phyloP scores from a whole-genome alignment of 768 basidiomycete species.

The Lactarius vividus region DNA sequence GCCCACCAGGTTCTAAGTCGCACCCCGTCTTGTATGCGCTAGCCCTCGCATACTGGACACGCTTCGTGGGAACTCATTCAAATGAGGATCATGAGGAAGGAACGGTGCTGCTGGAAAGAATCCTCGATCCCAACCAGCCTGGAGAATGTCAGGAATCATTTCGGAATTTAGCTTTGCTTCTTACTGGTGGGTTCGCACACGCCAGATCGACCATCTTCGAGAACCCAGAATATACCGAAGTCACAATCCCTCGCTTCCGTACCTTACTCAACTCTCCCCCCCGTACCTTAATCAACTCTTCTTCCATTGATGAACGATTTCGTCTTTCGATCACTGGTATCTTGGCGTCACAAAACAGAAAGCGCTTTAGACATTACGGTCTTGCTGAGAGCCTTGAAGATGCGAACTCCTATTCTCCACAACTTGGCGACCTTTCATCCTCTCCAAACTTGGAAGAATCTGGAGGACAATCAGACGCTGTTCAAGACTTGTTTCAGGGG shows the following conservation, averaged over 20 bases:
- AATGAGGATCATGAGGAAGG: background rate
- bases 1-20: background rate
- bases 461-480: background rate
- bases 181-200: background rate
- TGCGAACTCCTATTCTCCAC: too few species aligned
- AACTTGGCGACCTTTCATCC: too few species aligned
- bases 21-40: background rate
- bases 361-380: too few species aligned
- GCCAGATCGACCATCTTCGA: background rate
- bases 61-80: background rate
- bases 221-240: background rate
- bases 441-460: too few species aligned
- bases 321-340: background rate
- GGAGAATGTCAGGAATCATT: background rate
- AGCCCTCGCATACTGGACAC: background rate
- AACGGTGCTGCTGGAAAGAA: background rate
- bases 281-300: background rate
- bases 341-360: too few species aligned
- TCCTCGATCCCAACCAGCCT: background rate
- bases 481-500: too few species aligned
- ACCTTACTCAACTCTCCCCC: background rate
- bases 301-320: background rate
- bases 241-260: background rate
- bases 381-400: too few species aligned
- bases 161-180: background rate